phyloP scores from a whole-genome alignment of 352 stramenopile genomes.

The Stephanocyclus meneghinianus region DNA sequence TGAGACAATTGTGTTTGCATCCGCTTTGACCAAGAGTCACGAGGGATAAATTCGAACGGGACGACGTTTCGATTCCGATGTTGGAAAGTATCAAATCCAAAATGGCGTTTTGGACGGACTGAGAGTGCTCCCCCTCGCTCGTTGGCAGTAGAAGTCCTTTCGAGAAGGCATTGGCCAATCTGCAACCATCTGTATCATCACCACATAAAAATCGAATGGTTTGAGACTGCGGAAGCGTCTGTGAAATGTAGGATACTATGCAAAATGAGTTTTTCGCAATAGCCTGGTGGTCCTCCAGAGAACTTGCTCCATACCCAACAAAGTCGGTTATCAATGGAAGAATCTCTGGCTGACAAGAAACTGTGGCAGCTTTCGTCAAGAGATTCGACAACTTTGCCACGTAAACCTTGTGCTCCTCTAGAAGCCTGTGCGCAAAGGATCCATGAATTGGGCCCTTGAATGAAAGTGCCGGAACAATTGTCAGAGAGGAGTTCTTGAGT shows the following conservation, averaged over 20 bases:
- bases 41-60: conserved; percentile 40
- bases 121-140: neutral
- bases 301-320: conserved; percentile 63
- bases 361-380: conserved; percentile 29
- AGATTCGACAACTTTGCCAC: conserved; percentile 45
- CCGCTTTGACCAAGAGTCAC: conserved; percentile 41
- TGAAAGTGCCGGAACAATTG: conserved; percentile 57
- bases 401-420: conserved; percentile 51
- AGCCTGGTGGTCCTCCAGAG: conserved; percentile 37
- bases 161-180: conserved; percentile 49
- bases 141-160: conserved; percentile 29
- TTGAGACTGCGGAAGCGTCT: conserved; percentile 32
- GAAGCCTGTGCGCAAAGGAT: conserved; percentile 51
- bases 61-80: conserved; percentile 27
- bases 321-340: conserved; percentile 61
- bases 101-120: conserved; percentile 38
- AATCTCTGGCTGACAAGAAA: conserved; percentile 33
- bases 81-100: conserved; percentile 55
- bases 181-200: conserved; percentile 25
- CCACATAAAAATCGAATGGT: conserved; percentile 35
- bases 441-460: conserved; percentile 63
- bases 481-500: conserved; percentile 32
- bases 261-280: conserved; percentile 56
- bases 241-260: conserved; percentile 59
- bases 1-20: conserved; percentile 49